Base-by-base conservation (phyloP, 768 basidiomycete species). In the Podaxis sp. region DNA sequence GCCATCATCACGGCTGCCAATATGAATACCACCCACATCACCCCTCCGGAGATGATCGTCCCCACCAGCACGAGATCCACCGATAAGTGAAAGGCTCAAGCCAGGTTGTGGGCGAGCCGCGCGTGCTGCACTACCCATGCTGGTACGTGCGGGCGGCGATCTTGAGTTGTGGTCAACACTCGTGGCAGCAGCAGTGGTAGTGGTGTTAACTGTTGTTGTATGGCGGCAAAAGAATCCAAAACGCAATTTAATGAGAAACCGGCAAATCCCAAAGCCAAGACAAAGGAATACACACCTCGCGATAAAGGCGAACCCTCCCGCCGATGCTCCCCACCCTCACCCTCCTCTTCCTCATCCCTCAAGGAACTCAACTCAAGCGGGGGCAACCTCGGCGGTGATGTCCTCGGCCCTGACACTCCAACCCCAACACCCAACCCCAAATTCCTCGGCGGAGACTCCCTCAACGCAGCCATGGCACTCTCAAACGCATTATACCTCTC, bases 311-410 rank as follows among this genome's bases (percentile, higher is more conserved):
- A 24, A 46, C 26, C 44, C 26, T 30, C 46, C 5, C 28, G 10
- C 46, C 8, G 26, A 22, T 22, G 36, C 22, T n/a, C n/a, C n/a
- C n/a, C 37, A 33, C 44, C 38, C 28, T 49, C 57, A 20, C 48
- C 56, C 10, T 33, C 57, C 6, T 49, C 44, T 20, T 58, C 57
- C 28, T 22, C 46, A 48, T 58, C 33, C 20, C 22, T n/a, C 46
- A 37, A 30, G 24, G 53, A 37, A 48, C 60, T 62, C 53, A 62
- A 48, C 44, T 55, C 53, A 12, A 62, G 41, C 15, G 60, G 60
- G n/a, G 60, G 60, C n/a, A 62, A 37, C 30, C 60, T 62, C 53
- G 60, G 60, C 3, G 60, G 60, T 41, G 60, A 62, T 17, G 53
- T 53, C 48, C n/a, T 48, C 5, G n/a, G 58, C 24, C 22, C 20